These are phyloP conservation scores for Globisporangium carolinianum DNA, from an alignment of 352 stramenopile genomes.

Conservation along the genomic window DNA sequence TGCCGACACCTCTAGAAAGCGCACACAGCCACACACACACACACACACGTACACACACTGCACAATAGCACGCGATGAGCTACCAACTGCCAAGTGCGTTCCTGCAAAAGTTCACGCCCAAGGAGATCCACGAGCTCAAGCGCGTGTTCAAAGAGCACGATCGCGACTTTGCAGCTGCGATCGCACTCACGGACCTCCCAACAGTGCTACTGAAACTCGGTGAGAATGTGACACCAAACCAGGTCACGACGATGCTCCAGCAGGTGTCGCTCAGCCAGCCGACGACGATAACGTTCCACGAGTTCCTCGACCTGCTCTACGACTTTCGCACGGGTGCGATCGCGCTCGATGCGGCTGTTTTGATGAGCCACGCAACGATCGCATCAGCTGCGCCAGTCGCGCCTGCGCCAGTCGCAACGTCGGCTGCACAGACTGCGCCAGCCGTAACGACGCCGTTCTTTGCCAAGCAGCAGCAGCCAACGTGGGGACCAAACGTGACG, in stretches of 20 bases:
- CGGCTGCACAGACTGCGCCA: constrained; percentile 1
- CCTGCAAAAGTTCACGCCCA: constrained; percentile 82
- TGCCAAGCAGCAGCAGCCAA: constrained; percentile 7
- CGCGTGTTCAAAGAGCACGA: constrained; percentile 84
- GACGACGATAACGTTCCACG: constrained; percentile 58
- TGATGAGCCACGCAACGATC: constrained; percentile 38
- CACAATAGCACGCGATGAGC: constrained; percentile 40
- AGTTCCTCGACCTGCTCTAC: constrained; percentile 77
- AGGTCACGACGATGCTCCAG: constrained; percentile 51
- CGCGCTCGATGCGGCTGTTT: constrained; percentile 32
- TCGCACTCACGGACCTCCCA: constrained; percentile 39
- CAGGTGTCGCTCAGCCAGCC: constrained; percentile 47
- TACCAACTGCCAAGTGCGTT: constrained; percentile 81
- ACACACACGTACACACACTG: neutral
- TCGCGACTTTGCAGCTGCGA: constrained; percentile 51
- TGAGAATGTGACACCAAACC: constrained; percentile 66
- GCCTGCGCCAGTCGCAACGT: constrained; percentile 3
- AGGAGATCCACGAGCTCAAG: constrained; percentile 85
- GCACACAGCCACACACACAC: neutral
- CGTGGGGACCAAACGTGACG: constrained; percentile 3
- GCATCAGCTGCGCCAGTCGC: constrained; percentile 9
- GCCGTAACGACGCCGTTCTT: constrained; percentile 13
- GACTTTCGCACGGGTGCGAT: constrained; percentile 69
- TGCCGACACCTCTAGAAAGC: no score
- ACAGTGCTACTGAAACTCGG: constrained; percentile 70